Evolutionary conservation across 2,329 filamentous ascomycete genomes (phyloP), one percentile per base, ranked within the genome.

Genomic region (Calycina herbarum): DNA sequence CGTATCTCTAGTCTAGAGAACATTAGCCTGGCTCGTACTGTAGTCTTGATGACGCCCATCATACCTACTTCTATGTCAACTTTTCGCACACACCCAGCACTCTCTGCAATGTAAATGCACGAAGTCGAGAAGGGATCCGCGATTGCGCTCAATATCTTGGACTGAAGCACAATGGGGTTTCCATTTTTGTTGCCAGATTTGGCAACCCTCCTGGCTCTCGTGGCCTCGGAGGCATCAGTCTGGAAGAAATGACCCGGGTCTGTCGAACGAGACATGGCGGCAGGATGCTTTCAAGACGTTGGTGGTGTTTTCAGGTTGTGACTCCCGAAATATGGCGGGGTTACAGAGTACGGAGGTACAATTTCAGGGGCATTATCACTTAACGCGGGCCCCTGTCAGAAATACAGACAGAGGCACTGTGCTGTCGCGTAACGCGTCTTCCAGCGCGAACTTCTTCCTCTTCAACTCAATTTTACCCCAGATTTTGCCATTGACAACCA

Each of bases 201-300:
- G 71, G 87, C 85, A 27, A 88, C 86, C 76, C 91, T 92, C 69
- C 93, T 75, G 24, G 74, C 72, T 80, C 84, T 74, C 63, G 69
- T 68, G 54, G 67, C 66, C 66, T 74, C 75, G 24, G 74, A 74
- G 20, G 75, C 75, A 66, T 94, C 91, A 35, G 93, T 96, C 78
- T 97, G 92, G 76, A 98, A 98, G 82, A 96, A 98, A 75, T 95
- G 87, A 35, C 90, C 89, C 61, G 89, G 85, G 74, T 96, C 86
- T 61, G 86, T 84, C 33, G 91, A 90, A 69, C 87, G 85, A 77
- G 91, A 90, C 82, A 86, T 89, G 68, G 66, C 13, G 33, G 27
- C 10, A 24, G 24, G 20, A 51, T 24, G 20, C n/a, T 24, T 6
- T 51, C n/a, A 27, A 51, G 45, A 51, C 10, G 45, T 27, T 51